Percentiles rank a stretch among this genome's conserved stretches.
Evolutionary conservation across 495 filamentous ascomycete genomes (phyloP).

Genomic region (Podospora bellae-mahoneyi): DNA sequence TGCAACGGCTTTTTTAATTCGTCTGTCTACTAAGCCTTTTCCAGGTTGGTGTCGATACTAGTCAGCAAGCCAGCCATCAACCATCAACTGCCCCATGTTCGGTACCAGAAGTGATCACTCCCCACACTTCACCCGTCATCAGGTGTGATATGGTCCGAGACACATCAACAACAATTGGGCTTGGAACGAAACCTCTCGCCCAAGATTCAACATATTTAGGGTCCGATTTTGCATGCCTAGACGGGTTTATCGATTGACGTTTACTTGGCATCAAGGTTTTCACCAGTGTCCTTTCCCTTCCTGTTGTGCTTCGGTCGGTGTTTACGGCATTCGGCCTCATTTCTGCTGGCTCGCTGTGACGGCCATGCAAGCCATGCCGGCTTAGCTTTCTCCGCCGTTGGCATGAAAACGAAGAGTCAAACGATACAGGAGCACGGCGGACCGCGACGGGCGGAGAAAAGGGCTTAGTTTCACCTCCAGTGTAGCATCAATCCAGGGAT

Average conservation of each 20-base stretch:
- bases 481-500: not conserved
- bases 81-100: constrained; percentile 1
- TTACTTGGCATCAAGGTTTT: not conserved
- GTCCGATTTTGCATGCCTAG: constrained; percentile 2
- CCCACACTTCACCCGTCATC: not conserved
- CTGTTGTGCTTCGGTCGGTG: not conserved
- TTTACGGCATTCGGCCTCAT: not conserved
- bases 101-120: constrained; percentile 8
- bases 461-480: not conserved
- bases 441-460: not conserved
- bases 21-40: not conserved
- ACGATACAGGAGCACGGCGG: too few relatives aligned
- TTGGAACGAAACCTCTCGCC: not conserved
- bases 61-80: not conserved
- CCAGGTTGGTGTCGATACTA: not conserved
- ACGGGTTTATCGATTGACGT: not conserved
- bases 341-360: not conserved
- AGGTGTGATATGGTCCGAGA: constrained; percentile 2
- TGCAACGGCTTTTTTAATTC: constrained; percentile 3
- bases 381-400: not conserved
- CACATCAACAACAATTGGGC: not conserved
- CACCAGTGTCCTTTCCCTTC: not conserved
- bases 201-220: not conserved
- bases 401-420: not conserved
- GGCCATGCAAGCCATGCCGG: not conserved